Evolutionary conservation across 768 basidiomycete genomes (phyloP), one percentile per base, ranked within the genome.

Genomic region (Mycena leptocephala): DNA sequence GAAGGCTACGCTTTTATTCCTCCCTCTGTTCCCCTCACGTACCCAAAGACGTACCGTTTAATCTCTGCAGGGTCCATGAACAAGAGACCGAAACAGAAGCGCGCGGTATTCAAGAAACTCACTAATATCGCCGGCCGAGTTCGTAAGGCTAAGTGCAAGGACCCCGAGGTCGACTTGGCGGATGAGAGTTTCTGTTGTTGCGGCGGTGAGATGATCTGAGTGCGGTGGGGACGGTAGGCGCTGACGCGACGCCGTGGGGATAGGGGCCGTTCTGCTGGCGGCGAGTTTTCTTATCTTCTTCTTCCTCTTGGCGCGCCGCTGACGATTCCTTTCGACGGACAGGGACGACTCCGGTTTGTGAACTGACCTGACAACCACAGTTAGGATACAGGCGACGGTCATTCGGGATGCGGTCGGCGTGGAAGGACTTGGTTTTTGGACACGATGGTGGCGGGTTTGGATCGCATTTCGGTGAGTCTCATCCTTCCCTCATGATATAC

Each of bases 1-100:
- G 53, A 32, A 43, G 71, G 63, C 51, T 72, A 72, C 63, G 55
- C 55, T 16, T 72, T 72, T 16, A 16, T 65, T n/a, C 71, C 71
- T 8, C 71, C 71, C 14, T 5, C 62, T 5, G 30, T 43, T 5
- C 51, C 62, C 8, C 55, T 72, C 5, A 64, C 62, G 10, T 72
- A 55, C 71, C 62, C 71, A 4, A 22, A 35, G 2, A 39, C 71
- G 13, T 72, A 72, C 11, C 63, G 43, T 16, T 30, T 72, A 11
- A 65, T 64, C 26, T 28, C 62, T 14, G 71, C 71, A 55, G 71
- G 71, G 8, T 63, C 71, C 11, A 18, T 22, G 71, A 64, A 72
- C 69, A 41, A 55, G 14, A 14, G 24, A 11, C 41, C 39, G 10
- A 43, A 46, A 14, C 35, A 14, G n/a, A 72, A 72, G 51, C 48